These are phyloP conservation scores for Fistulinella prunicolor DNA, from an alignment of 768 basidiomycete genomes.

Conservation along the genomic window DNA sequence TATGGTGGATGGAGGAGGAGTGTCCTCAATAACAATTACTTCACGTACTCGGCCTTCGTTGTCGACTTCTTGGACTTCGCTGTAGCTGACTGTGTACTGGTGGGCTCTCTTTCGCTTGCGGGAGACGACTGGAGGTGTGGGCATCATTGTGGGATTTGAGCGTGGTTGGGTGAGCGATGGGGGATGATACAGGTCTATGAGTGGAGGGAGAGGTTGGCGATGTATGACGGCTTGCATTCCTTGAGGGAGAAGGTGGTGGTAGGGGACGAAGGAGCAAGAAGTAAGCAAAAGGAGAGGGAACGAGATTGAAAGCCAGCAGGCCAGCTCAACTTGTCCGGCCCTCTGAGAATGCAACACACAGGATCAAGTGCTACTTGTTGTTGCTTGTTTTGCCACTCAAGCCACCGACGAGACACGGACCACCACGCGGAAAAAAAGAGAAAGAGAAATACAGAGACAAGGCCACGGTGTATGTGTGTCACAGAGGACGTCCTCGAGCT, in stretches of 20 bases:
- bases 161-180: constrained; percentile 48
- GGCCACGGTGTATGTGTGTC: too few relatives aligned
- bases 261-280: constrained; percentile 13
- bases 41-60: constrained; percentile 72
- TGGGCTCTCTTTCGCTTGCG: constrained; percentile 83
- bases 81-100: constrained; percentile 81
- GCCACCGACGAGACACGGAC: constrained; percentile 10
- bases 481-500: too few relatives aligned
- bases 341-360: constrained; percentile 34
- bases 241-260: constrained; percentile 54
- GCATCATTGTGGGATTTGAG: constrained; percentile 57
- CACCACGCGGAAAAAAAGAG: not conserved
- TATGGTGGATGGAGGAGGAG: constrained; percentile 73
- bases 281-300: constrained; percentile 15
- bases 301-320: constrained; percentile 38
- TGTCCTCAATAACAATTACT: constrained; percentile 92
- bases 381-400: constrained; percentile 20
- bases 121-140: constrained; percentile 66
- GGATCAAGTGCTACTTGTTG: constrained; percentile 33
- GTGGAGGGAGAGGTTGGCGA: constrained; percentile 58
- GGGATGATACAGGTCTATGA: constrained; percentile 65
- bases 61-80: constrained; percentile 86
- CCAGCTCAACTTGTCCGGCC: constrained; percentile 29
- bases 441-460: not conserved
- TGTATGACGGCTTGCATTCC: constrained; percentile 69